A percentile compares a stretch with the other conserved stretches of the same genome.
Evolutionary conservation across 208 protist species (phyloP).

Genomic region (Wallacemonas sp.): DNA sequence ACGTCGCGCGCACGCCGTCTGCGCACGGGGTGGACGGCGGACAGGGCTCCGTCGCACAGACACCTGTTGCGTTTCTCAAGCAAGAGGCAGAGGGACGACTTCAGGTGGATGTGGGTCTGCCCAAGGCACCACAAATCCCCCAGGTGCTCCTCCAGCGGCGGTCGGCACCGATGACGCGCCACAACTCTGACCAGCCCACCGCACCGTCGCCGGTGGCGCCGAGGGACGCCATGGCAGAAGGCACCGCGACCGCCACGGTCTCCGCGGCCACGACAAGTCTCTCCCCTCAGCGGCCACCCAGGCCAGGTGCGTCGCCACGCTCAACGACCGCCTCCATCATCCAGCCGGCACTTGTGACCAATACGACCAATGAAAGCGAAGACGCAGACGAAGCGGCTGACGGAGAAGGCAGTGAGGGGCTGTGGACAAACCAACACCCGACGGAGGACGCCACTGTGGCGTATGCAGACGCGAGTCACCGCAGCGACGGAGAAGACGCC

Average conservation of each 20-base stretch:
- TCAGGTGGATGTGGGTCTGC: slow-evolving; percentile 3
- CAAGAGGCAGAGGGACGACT: neutral
- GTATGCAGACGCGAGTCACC: no score
- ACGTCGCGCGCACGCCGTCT: neutral
- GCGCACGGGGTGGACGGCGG: neutral
- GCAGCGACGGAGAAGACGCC: neutral
- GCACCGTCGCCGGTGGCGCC: neutral
- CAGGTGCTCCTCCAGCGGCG: neutral
- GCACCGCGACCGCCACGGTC: no score
- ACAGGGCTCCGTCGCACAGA: neutral
- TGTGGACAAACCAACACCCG: neutral
- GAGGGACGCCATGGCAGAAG: no score
- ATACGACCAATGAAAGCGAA: neutral
- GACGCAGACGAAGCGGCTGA: neutral
- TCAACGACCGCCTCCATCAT: neutral
- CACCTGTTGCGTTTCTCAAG: neutral
- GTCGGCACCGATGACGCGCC: neutral
- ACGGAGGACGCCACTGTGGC: no score
- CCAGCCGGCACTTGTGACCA: neutral
- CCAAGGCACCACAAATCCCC: neutral
- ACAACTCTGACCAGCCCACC: neutral
- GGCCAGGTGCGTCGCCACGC: neutral
- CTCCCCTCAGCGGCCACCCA: neutral
- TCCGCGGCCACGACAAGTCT: no score
- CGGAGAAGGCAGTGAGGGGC: neutral